A percentile compares a stretch with the other conserved stretches of the same genome.
Conservation (phyloP, 352 stramenopile species). For the Pythium sp. region DNA sequence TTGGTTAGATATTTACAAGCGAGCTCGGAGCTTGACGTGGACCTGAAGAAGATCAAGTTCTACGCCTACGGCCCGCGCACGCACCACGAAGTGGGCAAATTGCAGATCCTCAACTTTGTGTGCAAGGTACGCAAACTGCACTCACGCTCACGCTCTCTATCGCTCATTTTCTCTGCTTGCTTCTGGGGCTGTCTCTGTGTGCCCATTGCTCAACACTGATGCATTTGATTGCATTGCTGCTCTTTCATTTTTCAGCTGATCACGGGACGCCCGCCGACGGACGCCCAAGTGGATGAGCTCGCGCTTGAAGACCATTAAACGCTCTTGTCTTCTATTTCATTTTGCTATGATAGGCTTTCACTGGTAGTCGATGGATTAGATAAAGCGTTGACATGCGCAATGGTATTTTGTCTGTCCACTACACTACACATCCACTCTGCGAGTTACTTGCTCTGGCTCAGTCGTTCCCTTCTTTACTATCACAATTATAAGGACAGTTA, state of each 20-base stretch:
- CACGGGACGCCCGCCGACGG: constrained; percentile 57
- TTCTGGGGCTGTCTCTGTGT: background rate
- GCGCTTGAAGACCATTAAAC: constrained; percentile 48
- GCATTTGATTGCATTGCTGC: background rate
- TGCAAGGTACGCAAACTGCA: constrained; percentile 56
- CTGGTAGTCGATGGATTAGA: background rate
- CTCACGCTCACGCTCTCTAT: background rate
- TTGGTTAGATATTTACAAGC: constrained; percentile 54
- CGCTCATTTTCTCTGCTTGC: background rate
- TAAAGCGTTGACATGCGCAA: background rate
- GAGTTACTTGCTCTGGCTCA: background rate
- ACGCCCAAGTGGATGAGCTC: constrained; percentile 70
- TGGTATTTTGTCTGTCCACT: background rate
- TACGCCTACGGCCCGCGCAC: constrained; percentile 67
- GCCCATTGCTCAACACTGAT: background rate
- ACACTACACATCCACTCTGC: background rate
- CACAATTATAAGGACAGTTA: background rate
- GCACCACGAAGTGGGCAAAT: constrained; percentile 77
- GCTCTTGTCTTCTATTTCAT: constrained; percentile 2
- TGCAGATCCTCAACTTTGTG: constrained; percentile 86
- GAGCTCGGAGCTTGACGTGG: constrained; percentile 68
- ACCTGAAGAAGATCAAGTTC: constrained; percentile 78
- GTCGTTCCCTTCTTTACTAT: background rate
- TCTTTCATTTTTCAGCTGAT: constrained; percentile 41
- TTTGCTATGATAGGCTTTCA: background rate